Evolutionary conservation across 208 protist genomes (phyloP).

Genomic region (Naegleria fowleri): DNA sequence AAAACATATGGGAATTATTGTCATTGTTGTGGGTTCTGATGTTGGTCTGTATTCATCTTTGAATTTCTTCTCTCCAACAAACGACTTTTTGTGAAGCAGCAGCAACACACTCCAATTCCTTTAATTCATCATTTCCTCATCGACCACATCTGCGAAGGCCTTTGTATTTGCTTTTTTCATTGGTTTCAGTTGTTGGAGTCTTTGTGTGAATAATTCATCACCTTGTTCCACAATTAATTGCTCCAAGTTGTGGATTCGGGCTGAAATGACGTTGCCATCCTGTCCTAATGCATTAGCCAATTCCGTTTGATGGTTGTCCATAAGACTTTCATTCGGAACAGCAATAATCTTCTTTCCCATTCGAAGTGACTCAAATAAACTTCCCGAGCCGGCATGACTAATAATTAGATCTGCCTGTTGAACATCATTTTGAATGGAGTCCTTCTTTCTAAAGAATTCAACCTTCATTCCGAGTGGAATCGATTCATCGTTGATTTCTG

Average conservation of each 20-base stretch:
- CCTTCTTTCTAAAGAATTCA: neutral
- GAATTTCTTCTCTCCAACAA: no score
- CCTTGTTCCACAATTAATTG: neutral
- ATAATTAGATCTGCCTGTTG: neutral
- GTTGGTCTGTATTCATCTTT: no score
- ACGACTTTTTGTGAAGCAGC: no score
- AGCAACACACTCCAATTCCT: no score
- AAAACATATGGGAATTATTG: no score
- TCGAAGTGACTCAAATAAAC: neutral
- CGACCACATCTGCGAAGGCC: neutral
- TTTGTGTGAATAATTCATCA: neutral
- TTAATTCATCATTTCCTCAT: conserved; percentile 8
- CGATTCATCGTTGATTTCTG: neutral
- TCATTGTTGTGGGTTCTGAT: no score
- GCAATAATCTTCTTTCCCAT: conserved; percentile 1
- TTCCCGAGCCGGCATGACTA: neutral
- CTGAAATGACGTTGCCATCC: neutral
- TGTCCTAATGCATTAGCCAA: neutral
- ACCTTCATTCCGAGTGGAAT: neutral
- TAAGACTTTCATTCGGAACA: conserved; percentile 5
- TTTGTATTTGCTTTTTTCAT: neutral
- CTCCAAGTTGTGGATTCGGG: neutral
- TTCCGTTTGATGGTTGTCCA: conserved; percentile 18
- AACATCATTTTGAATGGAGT: neutral
- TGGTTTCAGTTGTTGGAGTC: neutral